Conservation (phyloP, 139 green algal genomes). For the Auxenochlorella pyrenoidosa region DNA sequence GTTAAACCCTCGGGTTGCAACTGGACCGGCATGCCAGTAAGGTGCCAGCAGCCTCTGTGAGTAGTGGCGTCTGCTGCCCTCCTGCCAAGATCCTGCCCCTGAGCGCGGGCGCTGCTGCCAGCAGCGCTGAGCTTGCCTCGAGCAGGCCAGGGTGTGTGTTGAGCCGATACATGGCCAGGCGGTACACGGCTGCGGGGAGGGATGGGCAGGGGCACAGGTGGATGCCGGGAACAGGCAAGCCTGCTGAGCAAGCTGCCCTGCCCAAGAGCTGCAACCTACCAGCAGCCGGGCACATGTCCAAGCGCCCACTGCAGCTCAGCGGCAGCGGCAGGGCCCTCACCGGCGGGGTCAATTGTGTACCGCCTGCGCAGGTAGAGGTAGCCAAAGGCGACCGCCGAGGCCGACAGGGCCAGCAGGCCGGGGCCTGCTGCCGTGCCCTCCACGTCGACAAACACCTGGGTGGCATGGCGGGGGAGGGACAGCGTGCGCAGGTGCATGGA, state of each 20-base stretch:
- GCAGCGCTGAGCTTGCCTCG: constrained; percentile 47
- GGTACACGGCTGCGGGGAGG: constrained; percentile 57
- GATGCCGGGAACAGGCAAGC: too few species aligned
- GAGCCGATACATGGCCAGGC: constrained; percentile 68
- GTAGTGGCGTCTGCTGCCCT: too few species aligned
- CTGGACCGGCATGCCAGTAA: too few species aligned
- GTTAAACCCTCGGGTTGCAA: too few species aligned
- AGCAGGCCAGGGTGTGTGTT: constrained; percentile 76
- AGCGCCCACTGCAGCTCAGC: too few species aligned
- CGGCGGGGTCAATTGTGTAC: constrained; percentile 56
- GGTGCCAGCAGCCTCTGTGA: neutral
- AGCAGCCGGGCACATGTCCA: too few species aligned
- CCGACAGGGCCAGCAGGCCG: constrained; percentile 51
- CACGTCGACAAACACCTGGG: neutral
- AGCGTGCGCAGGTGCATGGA: neutral
- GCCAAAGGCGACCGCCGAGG: constrained; percentile 45
- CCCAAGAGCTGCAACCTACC: neutral
- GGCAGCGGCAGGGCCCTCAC: neutral
- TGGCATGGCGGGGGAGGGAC: neutral
- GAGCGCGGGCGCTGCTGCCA: too few species aligned
- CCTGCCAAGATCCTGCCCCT: too few species aligned
- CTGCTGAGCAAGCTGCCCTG: too few species aligned
- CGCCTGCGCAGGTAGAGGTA: constrained; percentile 52
- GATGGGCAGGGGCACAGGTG: neutral
- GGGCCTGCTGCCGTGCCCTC: neutral